Evolutionary conservation across 768 basidiomycete species (phyloP).

Genomic region (Agaricus bisporus): DNA sequence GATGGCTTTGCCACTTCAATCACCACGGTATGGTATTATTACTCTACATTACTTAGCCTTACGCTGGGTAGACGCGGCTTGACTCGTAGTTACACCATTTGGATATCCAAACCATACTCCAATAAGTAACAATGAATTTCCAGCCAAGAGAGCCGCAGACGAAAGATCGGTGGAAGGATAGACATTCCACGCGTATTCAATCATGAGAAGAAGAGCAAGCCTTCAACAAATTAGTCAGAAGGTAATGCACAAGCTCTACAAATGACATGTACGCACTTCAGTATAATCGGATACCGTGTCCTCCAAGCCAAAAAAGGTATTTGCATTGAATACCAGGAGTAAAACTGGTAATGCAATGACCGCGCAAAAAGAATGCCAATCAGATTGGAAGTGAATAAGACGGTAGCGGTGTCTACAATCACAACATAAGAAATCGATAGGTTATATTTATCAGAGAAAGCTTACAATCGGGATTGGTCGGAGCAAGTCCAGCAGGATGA

Average conservation of each 20-base stretch:
- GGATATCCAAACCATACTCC: conserved; percentile 28
- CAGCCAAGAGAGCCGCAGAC: conserved; percentile 21
- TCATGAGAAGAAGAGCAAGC: conserved; percentile 5
- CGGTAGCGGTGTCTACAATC: conserved; percentile 61
- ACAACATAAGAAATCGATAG: neutral
- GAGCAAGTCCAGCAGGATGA: conserved; percentile 37
- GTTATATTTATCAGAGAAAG: conserved; percentile 2
- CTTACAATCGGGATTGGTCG: conserved; percentile 63
- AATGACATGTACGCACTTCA: conserved; percentile 45
- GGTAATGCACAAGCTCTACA: neutral
- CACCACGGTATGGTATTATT: neutral
- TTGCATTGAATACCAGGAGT: conserved; percentile 94
- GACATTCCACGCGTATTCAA: conserved; percentile 17
- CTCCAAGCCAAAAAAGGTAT: conserved; percentile 79
- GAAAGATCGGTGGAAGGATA: conserved; percentile 18
- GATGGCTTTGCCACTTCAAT: neutral
- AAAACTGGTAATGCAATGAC: conserved; percentile 97
- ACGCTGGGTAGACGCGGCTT: neutral
- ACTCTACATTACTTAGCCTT: too few species aligned
- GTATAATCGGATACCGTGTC: conserved; percentile 51
- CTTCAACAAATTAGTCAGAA: neutral
- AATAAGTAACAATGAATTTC: conserved; percentile 21
- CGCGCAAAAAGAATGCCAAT: conserved; percentile 90
- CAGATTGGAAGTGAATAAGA: conserved; percentile 87
- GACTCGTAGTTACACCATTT: conserved; percentile 1